Evolutionary conservation across 1,284 basidiomycete species (phyloP), one percentile per base, ranked within the genome.

Genomic region (Pulveroboletus sp.): DNA sequence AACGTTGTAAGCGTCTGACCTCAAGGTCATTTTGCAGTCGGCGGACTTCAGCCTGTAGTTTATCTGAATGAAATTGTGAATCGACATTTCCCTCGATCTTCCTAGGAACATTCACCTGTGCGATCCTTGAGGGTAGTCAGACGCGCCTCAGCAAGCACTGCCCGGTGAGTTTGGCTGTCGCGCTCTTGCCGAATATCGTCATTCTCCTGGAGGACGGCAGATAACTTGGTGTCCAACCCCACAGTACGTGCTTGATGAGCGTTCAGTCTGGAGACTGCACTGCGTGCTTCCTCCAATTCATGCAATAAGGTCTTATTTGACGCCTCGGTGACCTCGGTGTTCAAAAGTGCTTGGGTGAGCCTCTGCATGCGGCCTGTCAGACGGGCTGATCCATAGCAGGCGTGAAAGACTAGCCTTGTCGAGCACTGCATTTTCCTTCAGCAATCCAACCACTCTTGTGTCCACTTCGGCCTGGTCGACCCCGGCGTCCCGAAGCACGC

Each of bases 121-220:
- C 79, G 80, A 44, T 84, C 83, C 60, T 83, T 84, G 58, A 90
- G 74, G 17, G 83, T 79, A 33, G 76, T 73, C 52, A 86, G 78
- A 43, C 86, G 82, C 3, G 78, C 75, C 62, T 95, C 91, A 10
- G 91, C 88, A 41, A 86, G 73, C 52, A 83, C 81, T 6, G 87
- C 83, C 37, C 87, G 79, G 53, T 88, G 83, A 8, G 82, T 75
- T 63, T 95, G 91, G 50, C 80, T 81, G 52, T 90, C 87, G 26
- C 89, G 78, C 67, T 95, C 90, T 70, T 96, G 92, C 56, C 85
- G 84, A 65, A 91, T 78, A 67, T 98, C 95, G 49, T 97, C 92
- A 62, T 83, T 82, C 70, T 95, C 91, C 63, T 83, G 83, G 49
- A 82, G 72, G 19, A 79, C 78, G 21, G 76, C 71, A 17, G 79